Evolutionary conservation across 768 basidiomycete genomes (phyloP).

Genomic region (Grammothele lineata): DNA sequence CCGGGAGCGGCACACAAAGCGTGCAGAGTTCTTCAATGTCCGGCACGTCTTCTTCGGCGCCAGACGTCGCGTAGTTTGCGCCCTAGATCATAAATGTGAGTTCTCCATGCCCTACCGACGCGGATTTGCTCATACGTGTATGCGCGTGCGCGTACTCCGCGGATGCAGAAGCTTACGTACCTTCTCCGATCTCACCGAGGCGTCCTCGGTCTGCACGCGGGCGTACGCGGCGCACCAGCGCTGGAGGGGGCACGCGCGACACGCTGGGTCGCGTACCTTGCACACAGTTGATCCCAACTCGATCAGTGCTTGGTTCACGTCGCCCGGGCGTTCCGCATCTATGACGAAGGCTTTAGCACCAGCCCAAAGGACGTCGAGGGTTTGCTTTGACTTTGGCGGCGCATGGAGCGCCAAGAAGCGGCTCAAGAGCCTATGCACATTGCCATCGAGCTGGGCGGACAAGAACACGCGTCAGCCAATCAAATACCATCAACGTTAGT

Average conservation of each 20-base stretch:
- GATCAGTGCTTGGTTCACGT: slow-evolving; percentile 91
- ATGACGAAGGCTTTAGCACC: slow-evolving; percentile 70
- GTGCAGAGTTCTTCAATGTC: slow-evolving; percentile 81
- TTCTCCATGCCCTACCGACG: too few species aligned
- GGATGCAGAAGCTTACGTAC: too few species aligned
- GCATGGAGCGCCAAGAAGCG: slow-evolving; percentile 81
- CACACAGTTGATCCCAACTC: slow-evolving; percentile 94
- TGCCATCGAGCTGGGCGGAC: slow-evolving; percentile 72
- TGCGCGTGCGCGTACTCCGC: too few species aligned
- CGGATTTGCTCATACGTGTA: too few species aligned
- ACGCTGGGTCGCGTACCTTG: slow-evolving; percentile 77
- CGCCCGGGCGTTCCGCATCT: slow-evolving; percentile 57
- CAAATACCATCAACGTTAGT: background rate
- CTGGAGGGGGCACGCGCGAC: slow-evolving; percentile 66
- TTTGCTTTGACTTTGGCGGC: slow-evolving; percentile 71
- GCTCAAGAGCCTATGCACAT: slow-evolving; percentile 82
- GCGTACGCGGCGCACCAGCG: slow-evolving; percentile 65
- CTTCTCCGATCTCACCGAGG: background rate
- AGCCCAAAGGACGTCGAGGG: slow-evolving; percentile 79
- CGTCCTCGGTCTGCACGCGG: background rate
- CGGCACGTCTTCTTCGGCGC: slow-evolving; percentile 21
- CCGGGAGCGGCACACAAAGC: slow-evolving; percentile 57
- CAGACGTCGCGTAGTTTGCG: slow-evolving; percentile 9
- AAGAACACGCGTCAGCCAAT: slow-evolving; percentile 5
- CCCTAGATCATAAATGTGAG: too few species aligned